These are phyloP conservation scores for Podila epicladia DNA, from an alignment of 192 early-diverging fungal species.

Conservation along the genomic window DNA sequence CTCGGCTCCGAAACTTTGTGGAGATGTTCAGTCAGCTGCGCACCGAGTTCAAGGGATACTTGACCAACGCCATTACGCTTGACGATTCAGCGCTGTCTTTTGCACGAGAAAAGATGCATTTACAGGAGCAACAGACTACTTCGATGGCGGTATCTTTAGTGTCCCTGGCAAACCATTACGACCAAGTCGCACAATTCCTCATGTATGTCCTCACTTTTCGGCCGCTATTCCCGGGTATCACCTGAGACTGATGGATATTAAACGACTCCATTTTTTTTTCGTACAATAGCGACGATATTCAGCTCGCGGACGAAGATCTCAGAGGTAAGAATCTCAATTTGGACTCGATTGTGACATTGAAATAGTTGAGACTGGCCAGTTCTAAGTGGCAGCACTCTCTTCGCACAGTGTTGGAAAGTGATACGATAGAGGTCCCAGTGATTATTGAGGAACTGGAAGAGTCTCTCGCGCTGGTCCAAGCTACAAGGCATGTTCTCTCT, in stretches of 20 bases:
- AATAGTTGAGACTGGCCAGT: background rate
- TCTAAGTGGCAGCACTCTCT: background rate
- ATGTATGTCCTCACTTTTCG: conserved; percentile 30
- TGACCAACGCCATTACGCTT: conserved; percentile 41
- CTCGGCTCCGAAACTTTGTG: conserved; percentile 21
- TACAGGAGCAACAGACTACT: conserved; percentile 57
- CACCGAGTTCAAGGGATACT: conserved; percentile 32
- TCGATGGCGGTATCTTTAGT: conserved; percentile 60
- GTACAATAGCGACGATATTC: conserved; percentile 27
- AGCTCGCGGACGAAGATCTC: conserved; percentile 32
- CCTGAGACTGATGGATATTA: background rate
- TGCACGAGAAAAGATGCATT: conserved; percentile 49
- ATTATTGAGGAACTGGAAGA: conserved; percentile 48
- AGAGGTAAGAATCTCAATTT: conserved; percentile 6
- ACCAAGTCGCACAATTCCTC: conserved; percentile 57
- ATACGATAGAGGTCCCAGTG: conserved; percentile 24
- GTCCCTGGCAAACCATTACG: conserved; percentile 61
- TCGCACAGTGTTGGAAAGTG: conserved; percentile 31
- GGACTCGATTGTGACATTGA: background rate
- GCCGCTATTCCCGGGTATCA: background rate
- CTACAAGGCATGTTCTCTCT: conserved; percentile 24
- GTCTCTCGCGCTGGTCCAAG: conserved; percentile 35
- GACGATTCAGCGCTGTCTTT: conserved; percentile 52
- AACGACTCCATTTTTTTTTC: background rate
- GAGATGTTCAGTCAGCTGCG: conserved; percentile 10